A percentile compares a stretch with the other conserved stretches of the same genome.
These are phyloP conservation scores for Leishmania tarentolae DNA, from an alignment of 208 protist genomes.

Conservation along the genomic window DNA sequence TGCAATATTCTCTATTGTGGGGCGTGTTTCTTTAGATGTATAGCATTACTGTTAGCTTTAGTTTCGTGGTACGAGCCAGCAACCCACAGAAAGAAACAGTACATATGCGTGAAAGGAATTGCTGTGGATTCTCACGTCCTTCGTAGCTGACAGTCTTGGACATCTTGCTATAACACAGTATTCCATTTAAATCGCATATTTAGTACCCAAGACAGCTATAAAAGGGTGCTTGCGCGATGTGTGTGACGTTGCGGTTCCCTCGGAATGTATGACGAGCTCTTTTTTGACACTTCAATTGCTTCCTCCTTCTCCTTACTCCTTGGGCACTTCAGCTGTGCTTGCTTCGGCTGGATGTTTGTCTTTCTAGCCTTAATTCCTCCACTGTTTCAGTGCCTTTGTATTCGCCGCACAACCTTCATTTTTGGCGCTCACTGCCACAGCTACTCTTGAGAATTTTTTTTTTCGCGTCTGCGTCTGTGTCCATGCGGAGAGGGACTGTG, in stretches of 20 bases:
- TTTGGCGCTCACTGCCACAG: neutral
- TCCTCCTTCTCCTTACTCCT: neutral
- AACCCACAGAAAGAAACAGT: neutral
- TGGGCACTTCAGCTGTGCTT: neutral
- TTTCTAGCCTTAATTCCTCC: neutral
- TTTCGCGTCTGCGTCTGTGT: neutral
- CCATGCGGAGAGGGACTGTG: neutral
- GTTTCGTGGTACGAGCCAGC: neutral
- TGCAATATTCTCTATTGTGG: neutral
- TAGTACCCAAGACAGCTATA: neutral
- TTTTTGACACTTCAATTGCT: neutral
- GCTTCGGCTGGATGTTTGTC: too few relatives aligned
- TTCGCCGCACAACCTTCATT: neutral
- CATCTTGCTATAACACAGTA: neutral
- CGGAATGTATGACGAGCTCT: neutral
- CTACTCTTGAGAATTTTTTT: neutral
- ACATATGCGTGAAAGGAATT: neutral
- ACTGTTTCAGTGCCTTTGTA: neutral
- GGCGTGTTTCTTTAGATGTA: constrained; percentile 5
- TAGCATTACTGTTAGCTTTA: neutral
- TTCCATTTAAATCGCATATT: too few relatives aligned
- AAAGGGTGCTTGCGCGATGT: too few relatives aligned
- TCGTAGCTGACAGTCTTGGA: neutral
- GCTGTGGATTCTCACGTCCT: neutral
- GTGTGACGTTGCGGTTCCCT: neutral